A percentile compares a stretch with the other conserved stretches of the same genome.
phyloP scores from a whole-genome alignment of 345 rosid genomes.

The Ceriops decandra region DNA sequence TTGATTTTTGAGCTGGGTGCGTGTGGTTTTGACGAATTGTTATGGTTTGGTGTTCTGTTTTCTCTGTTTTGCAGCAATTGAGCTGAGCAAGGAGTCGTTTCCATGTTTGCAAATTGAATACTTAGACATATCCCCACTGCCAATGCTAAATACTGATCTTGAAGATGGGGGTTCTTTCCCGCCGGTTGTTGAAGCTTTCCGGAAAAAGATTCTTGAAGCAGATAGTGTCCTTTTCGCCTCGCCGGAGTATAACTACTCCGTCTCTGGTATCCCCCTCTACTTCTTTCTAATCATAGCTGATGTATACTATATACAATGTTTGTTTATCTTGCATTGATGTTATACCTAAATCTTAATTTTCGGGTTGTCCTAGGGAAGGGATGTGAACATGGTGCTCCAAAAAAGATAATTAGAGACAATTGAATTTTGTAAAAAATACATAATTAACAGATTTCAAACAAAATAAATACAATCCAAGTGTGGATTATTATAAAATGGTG shows the following conservation, averaged over 20 bases:
- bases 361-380: too few relatives aligned
- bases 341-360: too few relatives aligned
- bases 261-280: constrained; percentile 37
- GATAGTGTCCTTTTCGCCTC: constrained; percentile 66
- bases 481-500: too few relatives aligned
- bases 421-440: too few relatives aligned
- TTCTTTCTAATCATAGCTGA: neutral
- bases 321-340: too few relatives aligned
- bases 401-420: too few relatives aligned
- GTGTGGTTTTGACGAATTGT: neutral
- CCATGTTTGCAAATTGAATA: constrained; percentile 17
- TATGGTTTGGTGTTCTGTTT: neutral
- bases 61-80: constrained; percentile 10
- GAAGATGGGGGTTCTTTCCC: constrained; percentile 47
- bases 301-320: too few relatives aligned
- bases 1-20: neutral
- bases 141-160: constrained; percentile 23
- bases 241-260: constrained; percentile 70
- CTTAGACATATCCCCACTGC: constrained; percentile 18
- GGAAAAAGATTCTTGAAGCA: constrained; percentile 50
- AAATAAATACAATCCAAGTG: too few relatives aligned
- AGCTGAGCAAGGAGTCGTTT: constrained; percentile 15
- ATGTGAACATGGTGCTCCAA: too few relatives aligned
- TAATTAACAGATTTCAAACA: too few relatives aligned
- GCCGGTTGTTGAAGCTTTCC: constrained; percentile 53